These are phyloP conservation scores for Trypanosoma boissoni DNA, from an alignment of 208 protist genomes.

Conservation along the genomic window DNA sequence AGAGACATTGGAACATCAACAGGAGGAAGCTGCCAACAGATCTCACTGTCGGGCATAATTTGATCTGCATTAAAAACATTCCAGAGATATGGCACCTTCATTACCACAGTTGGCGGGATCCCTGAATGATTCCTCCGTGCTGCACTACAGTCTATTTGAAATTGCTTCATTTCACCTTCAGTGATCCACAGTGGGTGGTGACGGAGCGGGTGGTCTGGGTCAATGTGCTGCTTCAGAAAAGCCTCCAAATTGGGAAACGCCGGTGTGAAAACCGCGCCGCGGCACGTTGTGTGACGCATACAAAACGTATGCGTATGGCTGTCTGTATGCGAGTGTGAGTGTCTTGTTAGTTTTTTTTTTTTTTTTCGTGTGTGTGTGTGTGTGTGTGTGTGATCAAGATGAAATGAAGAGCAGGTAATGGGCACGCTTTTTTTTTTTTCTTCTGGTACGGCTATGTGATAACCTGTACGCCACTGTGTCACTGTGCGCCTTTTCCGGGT, in stretches of 20 bases:
- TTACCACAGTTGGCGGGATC: conserved; percentile 1
- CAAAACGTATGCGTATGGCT: background rate
- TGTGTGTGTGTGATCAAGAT: background rate
- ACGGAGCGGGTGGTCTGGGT: conserved; percentile 49
- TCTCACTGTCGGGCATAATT: conserved; percentile 22
- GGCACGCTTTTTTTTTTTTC: background rate
- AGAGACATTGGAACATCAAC: conserved; percentile 14
- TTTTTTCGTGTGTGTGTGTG: background rate
- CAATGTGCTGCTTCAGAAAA: conserved; percentile 50
- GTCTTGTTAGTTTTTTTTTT: conserved; percentile 1
- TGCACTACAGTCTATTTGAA: background rate
- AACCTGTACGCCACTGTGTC: no score
- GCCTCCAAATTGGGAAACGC: conserved; percentile 45
- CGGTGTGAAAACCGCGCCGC: conserved; percentile 61
- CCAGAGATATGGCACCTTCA: conserved; percentile 2
- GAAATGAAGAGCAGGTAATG: background rate
- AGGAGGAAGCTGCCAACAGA: conserved; percentile 18
- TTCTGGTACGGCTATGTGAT: no score
- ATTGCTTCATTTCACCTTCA: conserved; percentile 43
- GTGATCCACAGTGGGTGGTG: conserved; percentile 60
- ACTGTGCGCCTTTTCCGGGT: no score
- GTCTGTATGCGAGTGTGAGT: no score
- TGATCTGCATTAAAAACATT: conserved; percentile 28
- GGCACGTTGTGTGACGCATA: conserved; percentile 19
- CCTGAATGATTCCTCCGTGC: background rate